Evolutionary conservation across 805 yeast species (phyloP).

Genomic region (Candida silvatica): DNA sequence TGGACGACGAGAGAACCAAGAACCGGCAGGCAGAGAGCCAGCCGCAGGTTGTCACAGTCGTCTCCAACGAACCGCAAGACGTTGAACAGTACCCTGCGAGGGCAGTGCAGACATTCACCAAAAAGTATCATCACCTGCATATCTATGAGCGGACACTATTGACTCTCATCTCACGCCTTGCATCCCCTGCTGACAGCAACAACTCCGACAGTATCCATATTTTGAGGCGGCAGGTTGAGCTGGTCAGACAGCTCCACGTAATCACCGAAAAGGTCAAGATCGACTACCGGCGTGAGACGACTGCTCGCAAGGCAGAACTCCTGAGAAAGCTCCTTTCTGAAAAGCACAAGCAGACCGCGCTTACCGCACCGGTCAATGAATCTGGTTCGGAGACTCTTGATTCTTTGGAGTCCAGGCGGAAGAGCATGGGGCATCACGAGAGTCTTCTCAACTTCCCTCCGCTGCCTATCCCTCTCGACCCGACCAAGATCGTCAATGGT

Average conservation of each 20-base stretch:
- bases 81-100: constrained; percentile 4
- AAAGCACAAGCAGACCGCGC: constrained; percentile 29
- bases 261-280: constrained; percentile 57
- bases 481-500: constrained; percentile 65
- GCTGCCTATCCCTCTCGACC: constrained; percentile 76
- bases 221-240: constrained; percentile 46
- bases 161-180: constrained; percentile 20
- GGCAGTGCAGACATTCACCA: constrained; percentile 2
- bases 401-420: constrained; percentile 1
- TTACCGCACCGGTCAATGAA: constrained; percentile 4
- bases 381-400: not conserved
- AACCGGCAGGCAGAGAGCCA: not conserved
- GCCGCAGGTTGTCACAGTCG: not conserved
- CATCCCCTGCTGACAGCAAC: constrained; percentile 11
- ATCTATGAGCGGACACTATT: constrained; percentile 21
- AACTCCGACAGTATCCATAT: constrained; percentile 22
- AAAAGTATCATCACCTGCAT: constrained; percentile 3
- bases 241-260: constrained; percentile 56
- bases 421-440: constrained; percentile 9
- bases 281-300: constrained; percentile 56
- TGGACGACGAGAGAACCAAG: constrained; percentile 47
- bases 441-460: constrained; percentile 35
- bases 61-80: constrained; percentile 4
- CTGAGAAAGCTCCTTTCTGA: constrained; percentile 52
- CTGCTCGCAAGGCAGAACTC: constrained; percentile 66